These are phyloP conservation scores for Salix caprea DNA, from an alignment of 345 rosid species.

Conservation along the genomic window DNA sequence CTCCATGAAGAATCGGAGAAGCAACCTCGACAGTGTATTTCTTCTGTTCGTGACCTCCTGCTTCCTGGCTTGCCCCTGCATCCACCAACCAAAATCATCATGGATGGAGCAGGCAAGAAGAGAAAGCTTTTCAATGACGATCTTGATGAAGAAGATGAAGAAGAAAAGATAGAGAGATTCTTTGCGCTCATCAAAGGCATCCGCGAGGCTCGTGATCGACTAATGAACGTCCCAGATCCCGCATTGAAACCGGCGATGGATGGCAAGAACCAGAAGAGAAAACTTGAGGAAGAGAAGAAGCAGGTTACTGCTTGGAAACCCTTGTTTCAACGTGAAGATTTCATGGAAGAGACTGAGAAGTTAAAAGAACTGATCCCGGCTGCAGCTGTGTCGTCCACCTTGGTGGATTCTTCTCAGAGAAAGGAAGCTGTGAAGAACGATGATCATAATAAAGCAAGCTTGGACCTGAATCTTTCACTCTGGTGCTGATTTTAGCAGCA, in stretches of 20 bases:
- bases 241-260: background rate
- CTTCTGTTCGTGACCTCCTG: background rate
- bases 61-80: background rate
- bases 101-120: conserved; percentile 31
- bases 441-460: conserved; percentile 8
- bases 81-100: background rate
- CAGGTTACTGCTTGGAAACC: conserved; percentile 25
- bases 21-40: conserved; percentile 15
- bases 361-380: background rate
- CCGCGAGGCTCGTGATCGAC: conserved; percentile 32
- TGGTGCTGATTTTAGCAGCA: background rate
- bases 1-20: conserved; percentile 17
- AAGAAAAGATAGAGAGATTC: conserved; percentile 39
- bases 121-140: conserved; percentile 8
- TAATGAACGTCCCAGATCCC: conserved; percentile 2
- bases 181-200: conserved; percentile 31
- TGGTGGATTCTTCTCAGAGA: conserved; percentile 7
- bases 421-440: conserved; percentile 8
- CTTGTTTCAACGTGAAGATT: conserved; percentile 33
- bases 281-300: background rate
- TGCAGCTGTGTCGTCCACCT: background rate
- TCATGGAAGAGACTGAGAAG: conserved; percentile 4
- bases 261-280: conserved; percentile 4
- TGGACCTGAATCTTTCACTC: conserved; percentile 41
- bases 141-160: conserved; percentile 23